phyloP scores from a whole-genome alignment of 1,139 yeast species.

The Suhomyces maxii region DNA sequence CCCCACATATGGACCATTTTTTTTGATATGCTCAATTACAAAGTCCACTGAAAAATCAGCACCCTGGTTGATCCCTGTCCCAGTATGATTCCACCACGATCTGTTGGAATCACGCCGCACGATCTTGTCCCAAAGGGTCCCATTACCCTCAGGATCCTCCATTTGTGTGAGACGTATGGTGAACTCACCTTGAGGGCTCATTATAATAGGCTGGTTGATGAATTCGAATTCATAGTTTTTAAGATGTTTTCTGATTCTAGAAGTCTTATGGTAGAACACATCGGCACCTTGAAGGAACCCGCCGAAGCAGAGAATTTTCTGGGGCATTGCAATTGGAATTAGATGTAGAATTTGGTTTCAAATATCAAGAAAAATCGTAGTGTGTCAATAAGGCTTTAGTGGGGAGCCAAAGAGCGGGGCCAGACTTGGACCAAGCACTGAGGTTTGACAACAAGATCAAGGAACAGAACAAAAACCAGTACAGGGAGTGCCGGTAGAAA shows the following conservation, averaged over 20 bases:
- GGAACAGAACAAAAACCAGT: no score
- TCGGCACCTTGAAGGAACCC: constrained; percentile 66
- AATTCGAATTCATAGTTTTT: constrained; percentile 51
- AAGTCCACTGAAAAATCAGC: constrained; percentile 33
- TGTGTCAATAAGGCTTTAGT: not conserved
- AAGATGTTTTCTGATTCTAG: constrained; percentile 72
- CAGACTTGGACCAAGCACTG: no score
- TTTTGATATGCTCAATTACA: constrained; percentile 55
- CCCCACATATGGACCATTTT: constrained; percentile 87
- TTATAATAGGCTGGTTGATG: constrained; percentile 34
- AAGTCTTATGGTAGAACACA: constrained; percentile 73
- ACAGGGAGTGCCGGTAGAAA: no score
- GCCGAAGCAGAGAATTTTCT: constrained; percentile 37
- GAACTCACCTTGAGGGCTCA: constrained; percentile 14
- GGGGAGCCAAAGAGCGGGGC: no score
- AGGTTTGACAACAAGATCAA: no score
- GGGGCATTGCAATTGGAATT: not conserved
- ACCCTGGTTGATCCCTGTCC: constrained; percentile 40
- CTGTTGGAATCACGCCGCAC: constrained; percentile 53
- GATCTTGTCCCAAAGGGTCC: constrained; percentile 27
- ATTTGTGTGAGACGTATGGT: not conserved
- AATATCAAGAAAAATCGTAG: not conserved
- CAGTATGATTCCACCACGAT: constrained; percentile 43
- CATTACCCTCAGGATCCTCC: constrained; percentile 17
- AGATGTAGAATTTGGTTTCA: not conserved